These are phyloP conservation scores for Entophlyctis luteolus DNA, from an alignment of 192 early-diverging fungal genomes.

Conservation along the genomic window DNA sequence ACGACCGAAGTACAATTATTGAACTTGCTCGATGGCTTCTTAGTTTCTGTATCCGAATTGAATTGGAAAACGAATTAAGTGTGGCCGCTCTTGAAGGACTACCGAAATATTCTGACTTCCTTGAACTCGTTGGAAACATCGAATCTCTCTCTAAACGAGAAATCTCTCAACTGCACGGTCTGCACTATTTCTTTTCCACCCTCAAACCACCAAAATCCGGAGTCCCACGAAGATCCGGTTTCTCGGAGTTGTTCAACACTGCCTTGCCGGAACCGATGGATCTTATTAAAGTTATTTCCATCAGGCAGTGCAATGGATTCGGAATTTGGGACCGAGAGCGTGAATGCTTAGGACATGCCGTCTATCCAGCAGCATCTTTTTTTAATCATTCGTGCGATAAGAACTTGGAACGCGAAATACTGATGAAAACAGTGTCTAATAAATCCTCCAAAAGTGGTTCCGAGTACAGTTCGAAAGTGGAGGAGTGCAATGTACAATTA, in stretches of 20 bases:
- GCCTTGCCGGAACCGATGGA: conserved; percentile 12
- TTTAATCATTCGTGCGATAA: conserved; percentile 39
- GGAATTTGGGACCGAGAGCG: conserved; percentile 30
- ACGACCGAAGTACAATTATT: background rate
- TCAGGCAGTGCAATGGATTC: conserved; percentile 30
- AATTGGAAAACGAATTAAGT: background rate
- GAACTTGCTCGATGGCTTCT: conserved; percentile 3
- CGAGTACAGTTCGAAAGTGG: background rate
- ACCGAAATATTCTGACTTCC: background rate
- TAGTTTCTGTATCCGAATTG: background rate
- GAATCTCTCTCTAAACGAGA: background rate
- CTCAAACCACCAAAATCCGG: background rate
- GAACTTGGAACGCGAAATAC: conserved; percentile 16
- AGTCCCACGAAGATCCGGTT: background rate
- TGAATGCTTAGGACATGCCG: conserved; percentile 29
- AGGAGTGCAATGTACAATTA: background rate
- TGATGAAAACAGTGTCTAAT: background rate
- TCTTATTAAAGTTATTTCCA: conserved; percentile 11
- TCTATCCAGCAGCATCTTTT: conserved; percentile 29
- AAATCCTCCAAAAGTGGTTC: background rate
- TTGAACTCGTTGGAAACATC: conserved; percentile 8
- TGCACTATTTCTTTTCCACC: background rate
- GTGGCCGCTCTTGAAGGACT: background rate
- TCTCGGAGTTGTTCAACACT: conserved; percentile 13
- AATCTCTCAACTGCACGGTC: background rate